These are phyloP conservation scores for Tolypocladium album DNA, from an alignment of 2,329 filamentous ascomycete genomes.

Conservation along the genomic window DNA sequence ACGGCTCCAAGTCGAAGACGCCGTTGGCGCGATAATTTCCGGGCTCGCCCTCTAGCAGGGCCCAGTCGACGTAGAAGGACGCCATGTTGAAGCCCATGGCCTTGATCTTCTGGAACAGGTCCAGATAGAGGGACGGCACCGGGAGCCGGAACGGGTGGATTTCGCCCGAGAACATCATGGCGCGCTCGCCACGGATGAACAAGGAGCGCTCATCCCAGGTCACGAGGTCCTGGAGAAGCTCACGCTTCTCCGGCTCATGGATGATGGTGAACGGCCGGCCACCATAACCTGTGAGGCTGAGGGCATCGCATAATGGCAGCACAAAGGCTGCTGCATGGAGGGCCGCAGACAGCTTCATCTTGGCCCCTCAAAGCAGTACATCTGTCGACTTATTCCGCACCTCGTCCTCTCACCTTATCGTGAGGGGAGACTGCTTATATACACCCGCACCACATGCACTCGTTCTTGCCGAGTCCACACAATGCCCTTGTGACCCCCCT, in stretches of 20 bases:
- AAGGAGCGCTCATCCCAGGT: constrained; percentile 66
- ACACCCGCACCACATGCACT: background rate
- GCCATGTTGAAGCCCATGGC: constrained; percentile 70
- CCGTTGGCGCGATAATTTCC: constrained; percentile 62
- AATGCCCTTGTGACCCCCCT: background rate
- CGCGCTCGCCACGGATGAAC: constrained; percentile 56
- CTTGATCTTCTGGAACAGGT: constrained; percentile 75
- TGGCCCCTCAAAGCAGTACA: background rate
- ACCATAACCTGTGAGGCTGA: constrained; percentile 7
- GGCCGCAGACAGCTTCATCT: constrained; percentile 13
- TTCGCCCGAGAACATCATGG: constrained; percentile 64
- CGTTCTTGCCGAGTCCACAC: too few species aligned
- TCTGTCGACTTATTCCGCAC: background rate
- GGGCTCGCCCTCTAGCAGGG: constrained; percentile 60
- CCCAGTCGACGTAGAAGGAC: constrained; percentile 74
- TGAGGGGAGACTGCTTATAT: background rate
- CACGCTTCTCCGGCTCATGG: constrained; percentile 11
- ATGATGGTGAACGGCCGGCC: constrained; percentile 11
- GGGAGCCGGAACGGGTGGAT: constrained; percentile 55
- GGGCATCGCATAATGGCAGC: constrained; percentile 6
- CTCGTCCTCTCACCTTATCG: too few species aligned
- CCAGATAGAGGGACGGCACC: constrained; percentile 43
- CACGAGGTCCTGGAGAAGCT: constrained; percentile 28
- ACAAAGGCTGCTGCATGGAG: constrained; percentile 5
- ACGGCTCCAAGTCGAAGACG: constrained; percentile 60